Evolutionary conservation across 345 rosid species (phyloP).

Genomic region (Crucihimalaya himalaica): DNA sequence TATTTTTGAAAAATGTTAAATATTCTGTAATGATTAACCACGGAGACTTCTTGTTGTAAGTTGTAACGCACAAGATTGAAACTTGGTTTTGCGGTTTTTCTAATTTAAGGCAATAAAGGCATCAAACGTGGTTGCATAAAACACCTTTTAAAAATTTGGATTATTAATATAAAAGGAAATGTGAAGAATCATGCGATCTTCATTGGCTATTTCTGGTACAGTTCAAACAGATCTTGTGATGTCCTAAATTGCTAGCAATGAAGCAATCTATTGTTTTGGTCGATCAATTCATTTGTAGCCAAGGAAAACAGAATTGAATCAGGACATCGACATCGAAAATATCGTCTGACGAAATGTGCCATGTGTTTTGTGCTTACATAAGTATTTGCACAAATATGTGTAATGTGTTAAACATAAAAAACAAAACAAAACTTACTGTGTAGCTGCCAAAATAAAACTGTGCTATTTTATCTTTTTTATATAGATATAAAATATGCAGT

Average conservation of each 20-base stretch:
- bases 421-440: background rate
- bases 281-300: background rate
- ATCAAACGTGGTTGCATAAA: slow-evolving; percentile 34
- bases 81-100: background rate
- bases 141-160: slow-evolving; percentile 20
- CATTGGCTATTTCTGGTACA: slow-evolving; percentile 30
- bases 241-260: slow-evolving; percentile 7
- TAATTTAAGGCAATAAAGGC: slow-evolving; percentile 18
- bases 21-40: background rate
- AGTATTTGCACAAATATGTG: slow-evolving; percentile 16
- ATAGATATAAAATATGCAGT: background rate
- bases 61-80: slow-evolving; percentile 26
- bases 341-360: slow-evolving; percentile 35
- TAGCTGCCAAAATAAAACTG: background rate
- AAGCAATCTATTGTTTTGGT: slow-evolving; percentile 19
- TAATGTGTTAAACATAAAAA: background rate
- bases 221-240: slow-evolving; percentile 12
- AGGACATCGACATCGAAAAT: slow-evolving; percentile 36
- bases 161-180: slow-evolving; percentile 10
- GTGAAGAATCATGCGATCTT: slow-evolving; percentile 18
- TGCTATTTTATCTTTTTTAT: background rate
- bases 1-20: background rate
- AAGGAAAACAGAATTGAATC: slow-evolving; percentile 17
- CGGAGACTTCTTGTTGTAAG: slow-evolving; percentile 14
- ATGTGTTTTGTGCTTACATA: slow-evolving; percentile 34